Evolutionary conservation across 225 moss, liverwort and hornwort genomes (phyloP).

Genomic region (Polytrichum commune): DNA sequence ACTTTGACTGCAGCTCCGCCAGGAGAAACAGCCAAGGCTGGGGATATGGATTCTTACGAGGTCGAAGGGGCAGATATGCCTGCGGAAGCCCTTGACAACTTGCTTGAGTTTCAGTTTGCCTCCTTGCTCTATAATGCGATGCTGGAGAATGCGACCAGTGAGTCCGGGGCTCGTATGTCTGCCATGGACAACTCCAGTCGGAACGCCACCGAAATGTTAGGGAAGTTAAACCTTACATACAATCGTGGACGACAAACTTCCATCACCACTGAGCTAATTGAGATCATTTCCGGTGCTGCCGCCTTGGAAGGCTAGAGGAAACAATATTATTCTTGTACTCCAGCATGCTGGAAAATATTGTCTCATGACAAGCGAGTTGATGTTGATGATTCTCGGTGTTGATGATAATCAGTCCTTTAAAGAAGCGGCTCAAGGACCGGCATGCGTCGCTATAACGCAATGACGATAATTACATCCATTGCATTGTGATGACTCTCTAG

Average conservation of each 20-base stretch:
- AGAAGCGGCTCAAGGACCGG: too few species aligned
- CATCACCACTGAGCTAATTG: slow-evolving; percentile 70
- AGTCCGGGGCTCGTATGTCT: slow-evolving; percentile 46
- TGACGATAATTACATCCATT: too few species aligned
- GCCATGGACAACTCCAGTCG: slow-evolving; percentile 60
- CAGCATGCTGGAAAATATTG: too few species aligned
- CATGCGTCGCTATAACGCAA: too few species aligned
- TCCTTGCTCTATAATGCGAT: slow-evolving; percentile 38
- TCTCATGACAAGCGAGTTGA: too few species aligned
- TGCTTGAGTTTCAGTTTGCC: slow-evolving; percentile 46
- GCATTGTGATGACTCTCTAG: too few species aligned
- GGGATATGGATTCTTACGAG: slow-evolving; percentile 31
- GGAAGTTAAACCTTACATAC: slow-evolving; percentile 33
- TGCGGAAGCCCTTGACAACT: slow-evolving; percentile 24
- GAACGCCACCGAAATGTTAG: slow-evolving; percentile 53
- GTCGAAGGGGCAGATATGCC: slow-evolving; percentile 38
- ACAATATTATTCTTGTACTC: too few species aligned
- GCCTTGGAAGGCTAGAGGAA: slow-evolving; percentile 40
- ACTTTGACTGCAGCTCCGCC: slow-evolving; percentile 18
- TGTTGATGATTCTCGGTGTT: too few species aligned
- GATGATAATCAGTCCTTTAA: too few species aligned
- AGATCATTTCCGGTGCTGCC: slow-evolving; percentile 63
- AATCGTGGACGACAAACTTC: slow-evolving; percentile 45
- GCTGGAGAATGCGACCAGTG: slow-evolving; percentile 56
- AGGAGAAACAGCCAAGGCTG: slow-evolving; percentile 21